phyloP scores from a whole-genome alignment of 805 yeast species.

The Pichia deserticola region DNA sequence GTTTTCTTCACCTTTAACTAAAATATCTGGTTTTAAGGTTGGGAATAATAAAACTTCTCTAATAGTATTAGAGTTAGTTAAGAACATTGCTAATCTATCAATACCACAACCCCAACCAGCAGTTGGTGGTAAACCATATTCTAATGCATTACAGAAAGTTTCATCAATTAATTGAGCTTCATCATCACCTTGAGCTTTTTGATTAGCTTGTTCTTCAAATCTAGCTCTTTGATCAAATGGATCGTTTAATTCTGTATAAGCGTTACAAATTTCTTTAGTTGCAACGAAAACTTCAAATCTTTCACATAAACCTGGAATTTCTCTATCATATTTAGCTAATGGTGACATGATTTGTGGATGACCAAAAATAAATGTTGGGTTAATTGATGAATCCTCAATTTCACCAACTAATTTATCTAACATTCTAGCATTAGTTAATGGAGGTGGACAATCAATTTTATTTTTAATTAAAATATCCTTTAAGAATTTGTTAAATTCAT shows the following conservation, averaged over 20 bases:
- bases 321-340: conserved; percentile 91
- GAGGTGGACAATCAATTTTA: conserved; percentile 81
- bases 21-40: conserved; percentile 89
- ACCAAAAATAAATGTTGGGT: conserved; percentile 96
- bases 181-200: conserved; percentile 98
- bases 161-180: conserved; percentile 97
- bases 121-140: conserved; percentile 98
- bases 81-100: conserved; percentile 96
- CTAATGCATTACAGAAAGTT: conserved; percentile 94
- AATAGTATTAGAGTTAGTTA: conserved; percentile 92
- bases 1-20: conserved; percentile 31
- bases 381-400: conserved; percentile 87
- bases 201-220: conserved; percentile 98
- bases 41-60: conserved; percentile 98
- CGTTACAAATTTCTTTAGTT: conserved; percentile 96
- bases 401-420: conserved; percentile 97
- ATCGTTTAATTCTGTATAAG: conserved; percentile 97
- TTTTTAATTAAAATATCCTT: conserved; percentile 68
- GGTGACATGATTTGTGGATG: conserved; percentile 99
- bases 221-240: conserved; percentile 97
- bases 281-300: conserved; percentile 98
- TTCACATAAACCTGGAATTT: conserved; percentile 91
- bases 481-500: conserved; percentile 86
- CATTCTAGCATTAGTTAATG: conserved; percentile 96
- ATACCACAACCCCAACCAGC: conserved; percentile 99